These are phyloP conservation scores for Didymella pomorum DNA, from an alignment of 2,329 filamentous ascomycete species.

Conservation along the genomic window DNA sequence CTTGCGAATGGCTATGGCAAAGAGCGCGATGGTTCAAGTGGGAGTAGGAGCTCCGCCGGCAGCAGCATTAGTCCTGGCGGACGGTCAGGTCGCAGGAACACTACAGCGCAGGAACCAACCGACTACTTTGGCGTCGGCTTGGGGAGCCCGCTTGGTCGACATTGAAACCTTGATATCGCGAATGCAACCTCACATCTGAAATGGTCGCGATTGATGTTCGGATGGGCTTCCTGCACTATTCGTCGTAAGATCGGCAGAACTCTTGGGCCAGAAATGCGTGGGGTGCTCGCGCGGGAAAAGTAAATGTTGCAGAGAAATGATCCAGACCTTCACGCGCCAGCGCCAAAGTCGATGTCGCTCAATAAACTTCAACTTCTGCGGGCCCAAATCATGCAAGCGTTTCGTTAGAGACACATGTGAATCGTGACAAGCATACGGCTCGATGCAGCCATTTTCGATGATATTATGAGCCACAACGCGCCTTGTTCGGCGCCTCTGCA, in stretches of 20 bases:
- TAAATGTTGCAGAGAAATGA: not conserved
- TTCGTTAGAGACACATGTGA: conserved; percentile 1
- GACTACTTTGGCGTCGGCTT: conserved; percentile 38
- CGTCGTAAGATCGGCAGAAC: conserved; percentile 3
- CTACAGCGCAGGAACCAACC: conserved; percentile 17
- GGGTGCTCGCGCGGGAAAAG: not conserved
- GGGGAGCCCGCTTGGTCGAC: conserved; percentile 11
- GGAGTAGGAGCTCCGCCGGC: conserved; percentile 24
- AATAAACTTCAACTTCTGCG: not conserved
- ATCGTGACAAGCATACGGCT: not conserved
- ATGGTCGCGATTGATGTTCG: not conserved
- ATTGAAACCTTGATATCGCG: not conserved
- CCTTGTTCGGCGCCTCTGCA: conserved; percentile 2
- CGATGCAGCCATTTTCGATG: not conserved
- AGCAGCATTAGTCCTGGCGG: conserved; percentile 30
- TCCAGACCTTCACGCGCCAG: conserved; percentile 2
- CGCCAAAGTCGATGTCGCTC: not conserved
- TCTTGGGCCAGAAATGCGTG: not conserved
- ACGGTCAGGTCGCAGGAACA: conserved; percentile 26
- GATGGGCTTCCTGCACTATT: not conserved
- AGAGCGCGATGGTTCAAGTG: conserved; percentile 14
- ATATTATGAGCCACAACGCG: conserved; percentile 4
- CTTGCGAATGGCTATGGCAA: conserved; percentile 28
- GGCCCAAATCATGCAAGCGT: not conserved
- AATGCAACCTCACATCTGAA: not conserved